Evolutionary conservation across 495 filamentous ascomycete species (phyloP).

Genomic region (Glonium stellatum): DNA sequence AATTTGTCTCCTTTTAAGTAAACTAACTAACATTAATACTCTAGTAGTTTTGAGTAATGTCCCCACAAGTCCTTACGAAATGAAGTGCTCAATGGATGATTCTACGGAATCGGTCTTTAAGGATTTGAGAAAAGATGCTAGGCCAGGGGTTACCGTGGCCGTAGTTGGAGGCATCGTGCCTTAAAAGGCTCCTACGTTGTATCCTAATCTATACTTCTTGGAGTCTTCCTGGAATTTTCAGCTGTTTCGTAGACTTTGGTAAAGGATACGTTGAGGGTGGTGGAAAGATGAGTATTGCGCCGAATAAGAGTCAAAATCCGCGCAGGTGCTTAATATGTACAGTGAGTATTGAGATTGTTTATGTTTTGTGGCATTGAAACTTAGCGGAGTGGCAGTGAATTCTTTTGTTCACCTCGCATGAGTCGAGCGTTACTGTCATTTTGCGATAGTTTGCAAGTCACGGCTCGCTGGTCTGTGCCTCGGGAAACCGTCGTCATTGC

Average conservation of each 20-base stretch:
- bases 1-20: slow-evolving; percentile 86
- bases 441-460: not conserved
- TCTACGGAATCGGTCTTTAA: slow-evolving; percentile 67
- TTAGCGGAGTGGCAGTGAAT: not conserved
- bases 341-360: not conserved
- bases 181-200: not conserved
- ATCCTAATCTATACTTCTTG: not conserved
- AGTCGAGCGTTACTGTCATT: not conserved
- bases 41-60: not conserved
- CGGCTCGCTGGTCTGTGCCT: not conserved
- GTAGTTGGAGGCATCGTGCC: slow-evolving; percentile 45
- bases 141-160: slow-evolving; percentile 53
- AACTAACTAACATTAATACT: slow-evolving; percentile 43
- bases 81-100: slow-evolving; percentile 69
- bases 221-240: not conserved
- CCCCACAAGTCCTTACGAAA: slow-evolving; percentile 52
- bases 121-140: slow-evolving; percentile 69
- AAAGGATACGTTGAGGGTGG: not conserved
- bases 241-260: not conserved
- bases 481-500: slow-evolving; percentile 4
- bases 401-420: not conserved
- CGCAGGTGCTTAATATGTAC: not conserved
- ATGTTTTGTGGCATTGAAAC: not conserved
- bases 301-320: not conserved
- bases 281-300: not conserved